Percentiles rank a stretch among this genome's conserved stretches.
These are phyloP conservation scores for Botryotinia convoluta DNA, from an alignment of 2,329 filamentous ascomycete genomes.

Conservation along the genomic window DNA sequence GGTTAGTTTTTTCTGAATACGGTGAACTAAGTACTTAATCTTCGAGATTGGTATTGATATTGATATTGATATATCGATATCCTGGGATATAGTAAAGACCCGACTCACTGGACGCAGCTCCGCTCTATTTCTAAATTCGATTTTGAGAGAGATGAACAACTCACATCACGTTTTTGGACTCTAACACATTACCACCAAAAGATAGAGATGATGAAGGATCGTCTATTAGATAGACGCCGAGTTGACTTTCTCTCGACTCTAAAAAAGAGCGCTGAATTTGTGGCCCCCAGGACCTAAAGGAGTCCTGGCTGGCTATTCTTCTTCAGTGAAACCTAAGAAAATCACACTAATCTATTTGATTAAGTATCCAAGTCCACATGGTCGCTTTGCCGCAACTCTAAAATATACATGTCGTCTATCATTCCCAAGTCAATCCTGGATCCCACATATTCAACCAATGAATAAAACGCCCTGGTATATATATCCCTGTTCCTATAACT, in stretches of 20 bases:
- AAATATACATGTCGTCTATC: neutral
- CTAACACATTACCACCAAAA: neutral
- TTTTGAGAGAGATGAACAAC: neutral
- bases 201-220: neutral
- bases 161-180: neutral
- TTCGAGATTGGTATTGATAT: neutral
- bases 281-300: neutral
- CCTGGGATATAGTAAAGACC: neutral
- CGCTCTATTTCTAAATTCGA: neutral
- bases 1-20: neutral
- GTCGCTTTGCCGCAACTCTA: neutral
- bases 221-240: neutral
- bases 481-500: neutral
- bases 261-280: neutral
- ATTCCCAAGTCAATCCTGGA: neutral
- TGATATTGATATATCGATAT: neutral
- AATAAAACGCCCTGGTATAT: constrained; percentile 5
- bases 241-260: neutral
- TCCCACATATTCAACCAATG: neutral
- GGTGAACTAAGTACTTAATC: neutral
- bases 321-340: neutral
- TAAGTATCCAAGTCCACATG: no score
- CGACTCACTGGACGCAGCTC: neutral
- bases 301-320: neutral
- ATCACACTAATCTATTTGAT: neutral